These are phyloP conservation scores for Pseudonitzschia multiseries DNA, from an alignment of 108 stramenopile genomes.

Conservation along the genomic window DNA sequence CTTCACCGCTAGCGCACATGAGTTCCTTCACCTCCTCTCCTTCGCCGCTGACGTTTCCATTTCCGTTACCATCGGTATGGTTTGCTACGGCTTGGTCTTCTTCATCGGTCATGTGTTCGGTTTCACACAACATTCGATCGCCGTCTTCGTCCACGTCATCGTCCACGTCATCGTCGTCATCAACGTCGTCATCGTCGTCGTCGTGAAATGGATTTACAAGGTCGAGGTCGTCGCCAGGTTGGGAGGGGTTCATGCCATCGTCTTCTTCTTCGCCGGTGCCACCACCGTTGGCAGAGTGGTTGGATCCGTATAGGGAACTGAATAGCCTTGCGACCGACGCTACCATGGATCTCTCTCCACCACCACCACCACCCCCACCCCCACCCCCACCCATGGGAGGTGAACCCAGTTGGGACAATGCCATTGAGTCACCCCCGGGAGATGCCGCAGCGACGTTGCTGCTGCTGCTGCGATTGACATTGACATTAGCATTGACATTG, in stretches of 20 bases:
- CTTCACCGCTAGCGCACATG: neutral
- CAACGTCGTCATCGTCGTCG: no score
- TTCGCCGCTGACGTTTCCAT: slow-evolving; percentile 9
- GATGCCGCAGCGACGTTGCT: neutral
- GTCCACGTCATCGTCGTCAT: no score
- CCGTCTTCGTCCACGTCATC: slow-evolving; percentile 26
- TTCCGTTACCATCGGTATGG: slow-evolving; percentile 17
- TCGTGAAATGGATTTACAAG: neutral
- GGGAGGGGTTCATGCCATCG: neutral
- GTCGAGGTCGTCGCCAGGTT: slow-evolving; percentile 11
- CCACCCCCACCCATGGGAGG: neutral
- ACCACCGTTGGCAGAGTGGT: neutral
- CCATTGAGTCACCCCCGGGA: neutral
- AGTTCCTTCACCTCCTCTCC: slow-evolving; percentile 18
- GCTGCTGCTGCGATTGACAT: neutral
- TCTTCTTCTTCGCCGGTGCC: no score
- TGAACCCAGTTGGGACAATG: neutral
- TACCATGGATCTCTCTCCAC: neutral
- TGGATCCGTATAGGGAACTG: slow-evolving; percentile 3
- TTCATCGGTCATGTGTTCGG: slow-evolving; percentile 19
- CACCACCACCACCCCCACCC: no score
- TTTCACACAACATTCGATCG: slow-evolving; percentile 3
- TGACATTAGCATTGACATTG: neutral
- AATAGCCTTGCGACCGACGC: slow-evolving; percentile 3
- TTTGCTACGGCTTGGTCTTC: slow-evolving; percentile 24